Conservation (phyloP, 1,284 basidiomycete genomes). For the Blastosporella zonata region DNA sequence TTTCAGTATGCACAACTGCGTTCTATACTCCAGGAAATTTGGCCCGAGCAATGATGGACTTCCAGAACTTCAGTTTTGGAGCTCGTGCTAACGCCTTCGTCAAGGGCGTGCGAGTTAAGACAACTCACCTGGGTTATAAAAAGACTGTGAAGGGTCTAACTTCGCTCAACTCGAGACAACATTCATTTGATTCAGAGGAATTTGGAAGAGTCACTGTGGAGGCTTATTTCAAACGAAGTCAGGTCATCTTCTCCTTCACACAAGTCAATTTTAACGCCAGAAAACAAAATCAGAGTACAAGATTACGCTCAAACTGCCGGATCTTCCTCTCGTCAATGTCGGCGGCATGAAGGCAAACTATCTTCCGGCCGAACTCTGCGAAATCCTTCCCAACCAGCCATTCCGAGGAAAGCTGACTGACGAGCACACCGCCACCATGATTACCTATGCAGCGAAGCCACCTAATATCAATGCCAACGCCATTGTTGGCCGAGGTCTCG, state of each 20-base stretch:
- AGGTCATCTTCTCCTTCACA: constrained; percentile 22
- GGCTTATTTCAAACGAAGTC: constrained; percentile 61
- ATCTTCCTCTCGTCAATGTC: constrained; percentile 61
- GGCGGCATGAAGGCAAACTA: constrained; percentile 50
- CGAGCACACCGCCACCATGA: constrained; percentile 69
- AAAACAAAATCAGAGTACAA: constrained; percentile 48
- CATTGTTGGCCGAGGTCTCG: constrained; percentile 57
- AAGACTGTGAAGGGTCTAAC: constrained; percentile 58
- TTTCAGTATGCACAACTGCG: constrained; percentile 64
- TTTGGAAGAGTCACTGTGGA: constrained; percentile 53
- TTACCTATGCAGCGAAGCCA: constrained; percentile 59
- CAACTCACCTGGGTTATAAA: constrained; percentile 54
- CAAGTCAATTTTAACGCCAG: constrained; percentile 8
- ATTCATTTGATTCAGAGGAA: constrained; percentile 56
- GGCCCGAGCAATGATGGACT: constrained; percentile 52
- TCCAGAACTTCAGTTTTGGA: constrained; percentile 47
- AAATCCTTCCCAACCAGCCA: constrained; percentile 65
- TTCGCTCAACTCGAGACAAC: constrained; percentile 42
- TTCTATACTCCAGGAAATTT: constrained; percentile 69
- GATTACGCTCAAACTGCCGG: constrained; percentile 45
- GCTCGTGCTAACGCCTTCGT: constrained; percentile 52
- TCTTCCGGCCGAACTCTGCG: constrained; percentile 69
- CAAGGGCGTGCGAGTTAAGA: constrained; percentile 55
- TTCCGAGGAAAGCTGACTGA: constrained; percentile 69
- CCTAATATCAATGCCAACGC: constrained; percentile 62